Base-by-base conservation (phyloP, 306 rosid species). In the Citrullus amarus region DNA sequence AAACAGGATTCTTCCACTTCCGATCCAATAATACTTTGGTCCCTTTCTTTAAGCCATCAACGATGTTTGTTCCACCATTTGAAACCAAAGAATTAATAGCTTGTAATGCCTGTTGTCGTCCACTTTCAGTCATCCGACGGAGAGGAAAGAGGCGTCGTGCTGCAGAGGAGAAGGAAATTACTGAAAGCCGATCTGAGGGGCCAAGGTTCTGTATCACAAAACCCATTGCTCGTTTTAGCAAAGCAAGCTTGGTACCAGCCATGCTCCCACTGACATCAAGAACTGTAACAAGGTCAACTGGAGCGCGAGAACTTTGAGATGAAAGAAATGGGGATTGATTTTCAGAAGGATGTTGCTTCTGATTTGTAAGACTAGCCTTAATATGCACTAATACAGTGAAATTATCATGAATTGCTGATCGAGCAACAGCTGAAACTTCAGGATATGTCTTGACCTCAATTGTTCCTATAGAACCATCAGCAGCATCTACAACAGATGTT, bases 261-360 rank as follows among this genome's bases (percentile, higher is more conserved):
- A 78, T 78, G 81, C 81, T 78, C 34, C 81, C 81, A 48, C 81
- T 78, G 28, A 78, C 76, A 78, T 78, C 81, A 63, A 78, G 73
- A 48, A 78, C 75, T 3, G 81, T 78, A 12, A 78, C 81, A 34
- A 78, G 76, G 51, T 78, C 81, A 38, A 78, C 81, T 0, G 81
- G 81, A 13, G 81, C 76, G 17, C 81, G 76, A 78, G 81, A 78
- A 11, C 62, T 9, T 12, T 66, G 54, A 78, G 68, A 41, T 14
- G 8, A 28, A 50, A 6, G 62, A 53, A 32, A 51, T 9, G 78
- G 48, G 46, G 48, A 18, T 34, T 34, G 78, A 78, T 30, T 62
- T 51, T 63, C 63, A 12, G 55, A 34, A 38, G 53, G 28, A 65
- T 50, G 28, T 34, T 78, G 81, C 14, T 51, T 51, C 51, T 65